Evolutionary conservation across 2,329 filamentous ascomycete species (phyloP).

Genomic region (Lachnellula cervina): DNA sequence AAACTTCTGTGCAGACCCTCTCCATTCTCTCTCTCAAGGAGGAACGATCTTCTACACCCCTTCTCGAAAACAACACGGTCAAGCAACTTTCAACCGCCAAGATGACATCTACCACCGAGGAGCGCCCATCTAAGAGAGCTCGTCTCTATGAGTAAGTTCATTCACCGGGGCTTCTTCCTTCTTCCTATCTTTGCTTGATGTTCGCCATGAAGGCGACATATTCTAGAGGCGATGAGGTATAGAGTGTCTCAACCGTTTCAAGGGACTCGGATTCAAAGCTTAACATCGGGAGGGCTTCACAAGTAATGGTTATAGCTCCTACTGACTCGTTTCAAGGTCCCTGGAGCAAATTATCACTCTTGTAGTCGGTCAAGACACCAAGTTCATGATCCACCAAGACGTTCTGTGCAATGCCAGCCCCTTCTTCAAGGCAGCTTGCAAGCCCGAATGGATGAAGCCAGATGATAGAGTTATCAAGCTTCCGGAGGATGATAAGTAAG

Average conservation of each 20-base stretch:
- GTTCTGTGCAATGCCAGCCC: conserved; percentile 10
- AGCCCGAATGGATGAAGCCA: conserved; percentile 6
- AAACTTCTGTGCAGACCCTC: too few relatives aligned
- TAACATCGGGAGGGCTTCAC: too few relatives aligned
- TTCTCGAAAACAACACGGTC: too few relatives aligned
- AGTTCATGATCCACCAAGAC: conserved; percentile 8
- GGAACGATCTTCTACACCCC: too few relatives aligned
- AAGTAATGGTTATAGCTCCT: too few relatives aligned
- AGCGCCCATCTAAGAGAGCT: background rate
- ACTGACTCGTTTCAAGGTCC: background rate
- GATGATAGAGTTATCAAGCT: conserved; percentile 3
- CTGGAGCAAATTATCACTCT: conserved; percentile 5
- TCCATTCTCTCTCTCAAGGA: too few relatives aligned
- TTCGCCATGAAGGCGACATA: background rate
- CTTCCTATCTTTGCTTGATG: background rate
- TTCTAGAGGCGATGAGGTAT: background rate
- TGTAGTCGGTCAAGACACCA: background rate
- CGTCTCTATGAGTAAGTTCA: background rate
- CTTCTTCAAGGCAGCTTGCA: conserved; percentile 10
- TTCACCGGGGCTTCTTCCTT: background rate
- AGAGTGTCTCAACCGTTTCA: too few relatives aligned
- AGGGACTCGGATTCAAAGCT: too few relatives aligned
- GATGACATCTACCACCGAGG: background rate
- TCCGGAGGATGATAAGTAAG: background rate
- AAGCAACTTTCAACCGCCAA: background rate